These are phyloP conservation scores for Colletotrichum cereale DNA, from an alignment of 2,329 filamentous ascomycete genomes.

Conservation along the genomic window DNA sequence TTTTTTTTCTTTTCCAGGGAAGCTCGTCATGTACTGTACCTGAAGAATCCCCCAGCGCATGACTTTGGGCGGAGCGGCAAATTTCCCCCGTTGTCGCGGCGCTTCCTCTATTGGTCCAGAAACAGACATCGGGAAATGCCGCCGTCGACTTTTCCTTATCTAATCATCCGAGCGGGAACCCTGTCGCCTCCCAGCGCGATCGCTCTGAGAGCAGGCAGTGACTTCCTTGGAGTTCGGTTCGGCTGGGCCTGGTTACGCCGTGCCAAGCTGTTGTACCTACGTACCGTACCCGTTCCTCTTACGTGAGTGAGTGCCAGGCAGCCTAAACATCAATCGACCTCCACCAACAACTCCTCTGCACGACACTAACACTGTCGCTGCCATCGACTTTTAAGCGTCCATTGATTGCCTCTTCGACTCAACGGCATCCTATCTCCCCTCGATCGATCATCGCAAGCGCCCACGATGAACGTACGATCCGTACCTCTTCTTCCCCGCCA, in stretches of 20 bases:
- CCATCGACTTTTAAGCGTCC: slow-evolving; percentile 16
- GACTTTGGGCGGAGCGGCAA: slow-evolving; percentile 48
- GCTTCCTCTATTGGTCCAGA: slow-evolving; percentile 47
- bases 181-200: slow-evolving; percentile 24
- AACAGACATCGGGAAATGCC: slow-evolving; percentile 44
- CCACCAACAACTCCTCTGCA: slow-evolving; percentile 29
- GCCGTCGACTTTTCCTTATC: slow-evolving; percentile 42
- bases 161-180: slow-evolving; percentile 42
- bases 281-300: slow-evolving; percentile 30
- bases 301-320: slow-evolving; percentile 33
- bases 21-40: slow-evolving; percentile 21
- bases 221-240: slow-evolving; percentile 22
- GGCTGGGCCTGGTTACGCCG: slow-evolving; percentile 15
- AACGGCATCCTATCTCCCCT: neutral
- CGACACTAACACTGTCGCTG: slow-evolving; percentile 10
- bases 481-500: slow-evolving; percentile 33
- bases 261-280: slow-evolving; percentile 37
- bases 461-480: slow-evolving; percentile 69
- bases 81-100: slow-evolving; percentile 45
- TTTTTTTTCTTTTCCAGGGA: slow-evolving; percentile 18
- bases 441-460: neutral
- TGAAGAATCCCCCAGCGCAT: slow-evolving; percentile 42
- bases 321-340: slow-evolving; percentile 26
- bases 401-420: neutral
- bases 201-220: slow-evolving; percentile 14